Percentiles rank a stretch among this genome's conserved stretches.
Conservation (phyloP, 1,139 yeast genomes). For the Taphrina populina region DNA sequence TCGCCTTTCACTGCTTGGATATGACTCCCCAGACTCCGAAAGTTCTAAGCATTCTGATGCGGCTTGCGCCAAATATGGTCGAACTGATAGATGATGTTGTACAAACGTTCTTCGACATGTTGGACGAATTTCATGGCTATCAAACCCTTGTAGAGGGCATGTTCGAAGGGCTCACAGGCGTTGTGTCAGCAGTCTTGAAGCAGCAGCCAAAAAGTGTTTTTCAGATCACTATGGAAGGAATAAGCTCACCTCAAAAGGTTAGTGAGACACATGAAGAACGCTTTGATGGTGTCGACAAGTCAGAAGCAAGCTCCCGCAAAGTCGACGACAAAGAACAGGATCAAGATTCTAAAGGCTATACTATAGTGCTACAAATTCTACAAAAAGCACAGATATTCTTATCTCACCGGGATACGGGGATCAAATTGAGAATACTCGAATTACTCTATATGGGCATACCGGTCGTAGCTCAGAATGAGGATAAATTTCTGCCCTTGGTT, state of each 20-base stretch:
- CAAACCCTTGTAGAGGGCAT: constrained; percentile 68
- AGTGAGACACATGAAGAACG: constrained; percentile 43
- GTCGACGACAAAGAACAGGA: constrained; percentile 53
- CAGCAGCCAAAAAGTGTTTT: constrained; percentile 37
- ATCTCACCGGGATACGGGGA: constrained; percentile 61
- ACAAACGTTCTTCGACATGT: constrained; percentile 66
- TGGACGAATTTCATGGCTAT: constrained; percentile 86
- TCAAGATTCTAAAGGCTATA: constrained; percentile 63
- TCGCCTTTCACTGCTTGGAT: constrained; percentile 63
- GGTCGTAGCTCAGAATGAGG: constrained; percentile 60
- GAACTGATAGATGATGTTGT: constrained; percentile 71
- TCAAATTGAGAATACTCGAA: constrained; percentile 58
- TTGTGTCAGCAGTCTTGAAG: constrained; percentile 56
- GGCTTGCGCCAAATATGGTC: constrained; percentile 67
- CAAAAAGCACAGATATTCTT: constrained; percentile 69
- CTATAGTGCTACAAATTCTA: constrained; percentile 59
- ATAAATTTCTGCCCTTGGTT: constrained; percentile 62
- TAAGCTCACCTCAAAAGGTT: constrained; percentile 41
- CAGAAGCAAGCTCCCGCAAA: constrained; percentile 39
- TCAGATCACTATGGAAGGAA: constrained; percentile 4
- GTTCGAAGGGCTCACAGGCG: constrained; percentile 66
- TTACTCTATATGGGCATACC: constrained; percentile 58
- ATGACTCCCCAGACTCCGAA: constrained; percentile 74
- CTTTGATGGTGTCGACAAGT: constrained; percentile 41
- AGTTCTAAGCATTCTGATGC: constrained; percentile 63